These are phyloP conservation scores for Tricharina praecox DNA, from an alignment of 495 filamentous ascomycete species.

Conservation along the genomic window DNA sequence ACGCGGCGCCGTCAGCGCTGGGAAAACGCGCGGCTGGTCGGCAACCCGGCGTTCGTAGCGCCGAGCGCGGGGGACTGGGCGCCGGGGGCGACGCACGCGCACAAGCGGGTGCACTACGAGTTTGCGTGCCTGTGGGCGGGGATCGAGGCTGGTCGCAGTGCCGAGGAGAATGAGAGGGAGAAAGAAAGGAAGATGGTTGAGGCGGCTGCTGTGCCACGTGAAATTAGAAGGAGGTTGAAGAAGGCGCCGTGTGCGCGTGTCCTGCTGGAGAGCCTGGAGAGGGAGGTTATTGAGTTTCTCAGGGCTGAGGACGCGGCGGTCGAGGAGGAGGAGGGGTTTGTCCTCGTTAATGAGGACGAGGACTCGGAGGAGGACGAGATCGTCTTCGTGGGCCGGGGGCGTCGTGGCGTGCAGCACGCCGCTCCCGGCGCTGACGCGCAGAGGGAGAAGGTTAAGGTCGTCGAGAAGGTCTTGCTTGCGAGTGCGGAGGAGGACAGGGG, in stretches of 20 bases:
- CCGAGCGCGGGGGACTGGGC: conserved; percentile 69
- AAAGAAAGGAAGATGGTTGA: no score
- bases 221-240: conserved; percentile 51
- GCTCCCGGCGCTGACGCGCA: no score
- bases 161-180: no score
- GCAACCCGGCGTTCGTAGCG: conserved; percentile 71
- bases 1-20: conserved; percentile 70
- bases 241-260: conserved; percentile 48
- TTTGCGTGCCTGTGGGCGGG: conserved; percentile 79
- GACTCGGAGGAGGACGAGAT: conserved; percentile 40
- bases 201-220: conserved; percentile 47
- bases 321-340: not conserved
- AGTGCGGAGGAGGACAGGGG: conserved; percentile 52
- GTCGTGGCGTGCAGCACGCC: no score
- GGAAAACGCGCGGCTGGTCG: no score
- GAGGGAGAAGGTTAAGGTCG: conserved; percentile 4
- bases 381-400: conserved; percentile 61
- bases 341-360: not conserved
- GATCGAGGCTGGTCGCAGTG: no score
- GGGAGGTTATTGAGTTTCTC: conserved; percentile 47
- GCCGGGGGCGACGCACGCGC: conserved; percentile 57
- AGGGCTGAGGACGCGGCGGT: conserved; percentile 26
- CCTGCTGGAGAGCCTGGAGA: conserved; percentile 48
- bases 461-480: conserved; percentile 56
- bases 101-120: conserved; percentile 69